A percentile compares a stretch with the other conserved stretches of the same genome.
phyloP scores from a whole-genome alignment of 306 rosid species.

The Echinosophora koreensis region DNA sequence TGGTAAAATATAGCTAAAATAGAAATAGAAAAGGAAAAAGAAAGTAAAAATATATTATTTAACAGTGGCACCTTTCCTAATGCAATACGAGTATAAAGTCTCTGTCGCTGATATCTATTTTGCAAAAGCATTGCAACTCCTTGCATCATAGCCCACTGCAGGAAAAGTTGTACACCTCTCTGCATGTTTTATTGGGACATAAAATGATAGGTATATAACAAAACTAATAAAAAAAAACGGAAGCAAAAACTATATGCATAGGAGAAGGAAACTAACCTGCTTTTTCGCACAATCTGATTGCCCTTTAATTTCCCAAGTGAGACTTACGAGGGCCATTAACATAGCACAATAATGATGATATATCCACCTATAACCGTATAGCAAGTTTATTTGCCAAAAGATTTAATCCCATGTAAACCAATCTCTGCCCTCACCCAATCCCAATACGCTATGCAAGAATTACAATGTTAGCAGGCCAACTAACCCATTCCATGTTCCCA shows the following conservation, averaged over 20 bases:
- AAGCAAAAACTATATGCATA: slow-evolving; percentile 28
- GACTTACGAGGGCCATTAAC: slow-evolving; percentile 97
- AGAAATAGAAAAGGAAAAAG: slow-evolving; percentile 37
- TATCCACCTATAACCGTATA: slow-evolving; percentile 84
- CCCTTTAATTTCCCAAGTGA: slow-evolving; percentile 98
- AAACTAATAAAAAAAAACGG: neutral
- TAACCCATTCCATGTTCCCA: slow-evolving; percentile 12
- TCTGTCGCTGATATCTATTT: slow-evolving; percentile 97
- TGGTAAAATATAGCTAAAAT: slow-evolving; percentile 14
- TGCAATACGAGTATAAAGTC: slow-evolving; percentile 98
- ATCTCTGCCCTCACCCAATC: slow-evolving; percentile 18
- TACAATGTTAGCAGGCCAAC: slow-evolving; percentile 35
- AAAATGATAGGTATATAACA: neutral
- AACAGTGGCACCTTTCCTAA: slow-evolving; percentile 84
- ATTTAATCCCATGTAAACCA: slow-evolving; percentile 11
- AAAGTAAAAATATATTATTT: slow-evolving; percentile 7
- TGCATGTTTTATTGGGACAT: slow-evolving; percentile 51
- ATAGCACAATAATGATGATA: slow-evolving; percentile 98
- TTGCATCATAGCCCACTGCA: slow-evolving; percentile 99
- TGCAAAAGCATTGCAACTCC: slow-evolving; percentile 98
- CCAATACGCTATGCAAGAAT: slow-evolving; percentile 28
- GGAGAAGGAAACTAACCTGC: slow-evolving; percentile 65
- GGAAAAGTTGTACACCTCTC: slow-evolving; percentile 98
- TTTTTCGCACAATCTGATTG: slow-evolving; percentile 88
- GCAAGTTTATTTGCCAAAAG: slow-evolving; percentile 34